These are phyloP conservation scores for Adiantum capillusveneris DNA, from an alignment of 75 land plant genomes.

Conservation along the genomic window DNA sequence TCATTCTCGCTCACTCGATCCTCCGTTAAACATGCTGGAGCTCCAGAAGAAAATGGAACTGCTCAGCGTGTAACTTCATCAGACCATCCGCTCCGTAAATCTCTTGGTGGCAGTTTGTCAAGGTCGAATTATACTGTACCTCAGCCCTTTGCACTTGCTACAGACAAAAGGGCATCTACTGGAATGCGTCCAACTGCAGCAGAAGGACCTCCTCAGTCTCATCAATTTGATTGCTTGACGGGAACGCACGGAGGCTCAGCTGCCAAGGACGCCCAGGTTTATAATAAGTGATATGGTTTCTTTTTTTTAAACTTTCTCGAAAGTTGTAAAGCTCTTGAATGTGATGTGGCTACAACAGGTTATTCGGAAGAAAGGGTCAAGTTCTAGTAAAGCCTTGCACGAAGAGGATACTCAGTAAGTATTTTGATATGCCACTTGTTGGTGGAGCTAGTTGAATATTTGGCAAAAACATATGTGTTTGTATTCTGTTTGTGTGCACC, in stretches of 20 bases:
- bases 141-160: conserved; percentile 78
- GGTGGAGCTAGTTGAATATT: no score
- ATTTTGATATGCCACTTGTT: no score
- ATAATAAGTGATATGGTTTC: conserved; percentile 26
- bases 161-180: conserved; percentile 65
- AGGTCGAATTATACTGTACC: conserved; percentile 49
- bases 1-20: no score
- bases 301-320: neutral
- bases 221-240: neutral
- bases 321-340: neutral
- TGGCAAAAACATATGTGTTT: no score
- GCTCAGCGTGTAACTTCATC: neutral
- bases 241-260: conserved; percentile 1
- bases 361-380: conserved; percentile 1
- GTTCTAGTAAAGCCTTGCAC: neutral
- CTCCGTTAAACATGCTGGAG: no score
- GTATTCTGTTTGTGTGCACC: no score
- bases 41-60: no score
- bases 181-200: conserved; percentile 30
- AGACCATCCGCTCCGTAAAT: neutral
- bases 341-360: neutral
- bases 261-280: conserved; percentile 5
- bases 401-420: neutral
- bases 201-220: conserved; percentile 15
- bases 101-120: conserved; percentile 12